phyloP scores from a whole-genome alignment of 176 grass and related monocot genomes.

The Raddia guianensis region DNA sequence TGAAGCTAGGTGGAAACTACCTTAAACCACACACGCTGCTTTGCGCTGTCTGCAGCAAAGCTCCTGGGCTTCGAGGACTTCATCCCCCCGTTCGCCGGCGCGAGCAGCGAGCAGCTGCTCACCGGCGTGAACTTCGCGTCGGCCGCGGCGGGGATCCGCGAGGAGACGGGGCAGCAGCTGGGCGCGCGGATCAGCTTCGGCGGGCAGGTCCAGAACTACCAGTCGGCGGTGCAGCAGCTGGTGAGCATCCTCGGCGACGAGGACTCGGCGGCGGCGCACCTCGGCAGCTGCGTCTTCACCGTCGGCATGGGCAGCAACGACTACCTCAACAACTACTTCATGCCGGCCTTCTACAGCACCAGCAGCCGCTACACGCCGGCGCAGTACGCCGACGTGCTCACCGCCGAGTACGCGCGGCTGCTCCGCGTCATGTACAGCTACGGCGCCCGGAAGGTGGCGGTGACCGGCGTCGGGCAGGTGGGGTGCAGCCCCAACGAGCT shows the following conservation, averaged over 20 bases:
- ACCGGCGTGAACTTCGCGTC: conserved; percentile 87
- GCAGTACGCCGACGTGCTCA: conserved; percentile 66
- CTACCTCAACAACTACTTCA: conserved; percentile 99
- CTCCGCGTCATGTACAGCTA: conserved; percentile 64
- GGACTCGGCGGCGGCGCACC: conserved; percentile 57
- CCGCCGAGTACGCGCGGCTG: conserved; percentile 49
- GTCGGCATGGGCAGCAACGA: conserved; percentile 97
- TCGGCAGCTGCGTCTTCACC: conserved; percentile 91
- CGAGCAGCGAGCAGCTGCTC: conserved; percentile 61
- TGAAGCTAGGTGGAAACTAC: no score
- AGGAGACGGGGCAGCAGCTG: conserved; percentile 84
- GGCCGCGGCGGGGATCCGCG: conserved; percentile 80
- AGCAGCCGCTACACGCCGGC: conserved; percentile 63
- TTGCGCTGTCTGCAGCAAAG: conserved; percentile 33
- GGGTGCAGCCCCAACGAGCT: conserved; percentile 85
- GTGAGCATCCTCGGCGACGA: conserved; percentile 65
- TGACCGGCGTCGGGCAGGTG: conserved; percentile 77
- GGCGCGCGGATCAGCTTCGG: conserved; percentile 65
- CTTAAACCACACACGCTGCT: no score
- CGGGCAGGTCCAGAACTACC: conserved; percentile 79
- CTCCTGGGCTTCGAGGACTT: conserved; percentile 76
- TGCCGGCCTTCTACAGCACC: conserved; percentile 73
- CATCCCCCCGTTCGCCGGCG: conserved; percentile 68
- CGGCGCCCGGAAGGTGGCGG: conserved; percentile 84
- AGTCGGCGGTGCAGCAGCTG: conserved; percentile 67